These are phyloP conservation scores for Secale cereale DNA, from an alignment of 176 grass and related monocot genomes.

Conservation along the genomic window DNA sequence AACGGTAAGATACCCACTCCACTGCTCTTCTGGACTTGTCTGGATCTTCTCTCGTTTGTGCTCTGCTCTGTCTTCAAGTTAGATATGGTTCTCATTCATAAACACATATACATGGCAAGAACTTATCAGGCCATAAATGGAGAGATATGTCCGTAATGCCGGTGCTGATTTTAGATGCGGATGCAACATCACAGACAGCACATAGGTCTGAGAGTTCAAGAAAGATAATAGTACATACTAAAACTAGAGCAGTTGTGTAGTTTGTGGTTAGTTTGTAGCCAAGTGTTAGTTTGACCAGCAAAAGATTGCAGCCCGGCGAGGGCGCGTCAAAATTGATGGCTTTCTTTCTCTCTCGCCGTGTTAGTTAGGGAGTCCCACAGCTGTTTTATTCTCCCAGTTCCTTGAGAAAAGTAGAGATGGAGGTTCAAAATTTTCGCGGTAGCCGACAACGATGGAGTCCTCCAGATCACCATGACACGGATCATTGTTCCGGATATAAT, in stretches of 20 bases:
- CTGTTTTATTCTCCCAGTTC: neutral
- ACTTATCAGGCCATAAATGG: neutral
- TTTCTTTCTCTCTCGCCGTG: neutral
- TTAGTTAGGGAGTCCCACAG: constrained; percentile 10
- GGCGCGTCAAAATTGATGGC: neutral
- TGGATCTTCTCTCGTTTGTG: neutral
- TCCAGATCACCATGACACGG: neutral
- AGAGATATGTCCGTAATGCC: neutral
- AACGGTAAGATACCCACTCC: constrained; percentile 44
- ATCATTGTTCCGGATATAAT: constrained; percentile 1
- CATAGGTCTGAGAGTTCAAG: neutral
- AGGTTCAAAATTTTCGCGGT: neutral
- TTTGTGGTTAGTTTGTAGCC: neutral
- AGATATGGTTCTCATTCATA: neutral
- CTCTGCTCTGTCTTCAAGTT: neutral
- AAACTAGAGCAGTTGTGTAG: neutral
- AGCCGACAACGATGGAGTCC: neutral
- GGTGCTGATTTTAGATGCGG: neutral
- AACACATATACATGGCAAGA: neutral
- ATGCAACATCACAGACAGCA: neutral
- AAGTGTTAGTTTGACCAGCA: constrained; percentile 4
- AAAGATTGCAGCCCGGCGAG: constrained; percentile 2
- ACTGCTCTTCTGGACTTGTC: neutral
- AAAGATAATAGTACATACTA: neutral
- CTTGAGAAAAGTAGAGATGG: constrained; percentile 22